These are phyloP conservation scores for Saccharomycopsis sp. DNA, from an alignment of 805 yeast genomes.

Conservation along the genomic window DNA sequence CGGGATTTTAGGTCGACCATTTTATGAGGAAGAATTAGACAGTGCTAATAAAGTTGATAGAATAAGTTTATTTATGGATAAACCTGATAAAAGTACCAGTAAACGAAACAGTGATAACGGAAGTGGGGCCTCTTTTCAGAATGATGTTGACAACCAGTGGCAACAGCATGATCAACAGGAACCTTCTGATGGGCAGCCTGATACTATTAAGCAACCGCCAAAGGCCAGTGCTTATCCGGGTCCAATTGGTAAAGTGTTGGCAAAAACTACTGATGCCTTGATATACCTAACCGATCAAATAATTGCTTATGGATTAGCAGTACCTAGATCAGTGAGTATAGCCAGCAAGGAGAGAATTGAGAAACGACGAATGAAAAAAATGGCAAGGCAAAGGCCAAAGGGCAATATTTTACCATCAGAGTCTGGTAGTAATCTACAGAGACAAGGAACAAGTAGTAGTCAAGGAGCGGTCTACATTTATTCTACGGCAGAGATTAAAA, in stretches of 20 bases:
- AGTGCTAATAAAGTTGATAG: constrained; percentile 20
- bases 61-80: constrained; percentile 13
- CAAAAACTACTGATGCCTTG: constrained; percentile 32
- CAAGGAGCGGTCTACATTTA: constrained; percentile 9
- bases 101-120: constrained; percentile 12
- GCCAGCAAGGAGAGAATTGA: constrained; percentile 24
- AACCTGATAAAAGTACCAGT: constrained; percentile 14
- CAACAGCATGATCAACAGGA: constrained; percentile 11
- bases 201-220: background rate
- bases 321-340: constrained; percentile 41
- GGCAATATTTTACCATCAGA: background rate
- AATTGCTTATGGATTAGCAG: constrained; percentile 52
- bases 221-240: constrained; percentile 21
- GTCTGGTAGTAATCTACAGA: background rate
- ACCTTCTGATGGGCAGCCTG: constrained; percentile 2
- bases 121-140: background rate
- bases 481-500: constrained; percentile 6
- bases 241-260: constrained; percentile 14
- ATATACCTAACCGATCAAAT: constrained; percentile 44
- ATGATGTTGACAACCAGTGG: constrained; percentile 17
- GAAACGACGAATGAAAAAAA: constrained; percentile 22
- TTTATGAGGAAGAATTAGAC: constrained; percentile 57
- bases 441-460: background rate
- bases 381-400: background rate
- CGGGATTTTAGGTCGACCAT: constrained; percentile 68